A percentile compares a stretch with the other conserved stretches of the same genome.
phyloP scores from a whole-genome alignment of 495 filamentous ascomycete genomes.

The Sordaria brevicollis region DNA sequence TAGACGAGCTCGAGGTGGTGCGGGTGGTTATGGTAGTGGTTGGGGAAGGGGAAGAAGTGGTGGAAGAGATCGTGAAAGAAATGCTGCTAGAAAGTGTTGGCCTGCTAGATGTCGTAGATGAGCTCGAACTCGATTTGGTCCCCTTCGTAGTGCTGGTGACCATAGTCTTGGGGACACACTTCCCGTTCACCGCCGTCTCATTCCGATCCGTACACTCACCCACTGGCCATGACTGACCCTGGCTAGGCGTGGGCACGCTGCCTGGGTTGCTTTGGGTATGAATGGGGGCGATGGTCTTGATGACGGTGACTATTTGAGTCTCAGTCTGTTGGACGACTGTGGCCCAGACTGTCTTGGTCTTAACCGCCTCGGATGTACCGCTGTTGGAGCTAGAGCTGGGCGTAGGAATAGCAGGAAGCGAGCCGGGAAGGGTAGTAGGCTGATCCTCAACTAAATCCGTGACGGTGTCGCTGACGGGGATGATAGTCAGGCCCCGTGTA shows the following conservation, averaged over 20 bases:
- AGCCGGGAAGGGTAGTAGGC: not conserved
- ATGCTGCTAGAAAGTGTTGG: not conserved
- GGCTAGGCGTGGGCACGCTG: too few species aligned
- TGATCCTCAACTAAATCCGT: not conserved
- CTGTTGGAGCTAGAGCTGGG: not conserved
- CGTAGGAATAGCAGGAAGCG: not conserved
- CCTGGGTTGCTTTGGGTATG: too few species aligned
- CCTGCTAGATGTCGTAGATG: too few species aligned
- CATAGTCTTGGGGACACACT: not conserved
- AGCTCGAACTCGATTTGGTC: not conserved
- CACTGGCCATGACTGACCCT: not conserved
- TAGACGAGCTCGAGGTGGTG: not conserved
- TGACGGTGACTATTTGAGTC: not conserved
- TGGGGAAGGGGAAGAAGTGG: not conserved
- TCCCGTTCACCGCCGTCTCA: not conserved
- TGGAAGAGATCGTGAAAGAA: not conserved
- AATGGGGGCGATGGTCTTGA: not conserved
- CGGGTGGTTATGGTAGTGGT: not conserved
- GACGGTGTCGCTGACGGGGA: not conserved
- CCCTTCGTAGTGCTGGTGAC: not conserved
- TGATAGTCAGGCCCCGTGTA: not conserved
- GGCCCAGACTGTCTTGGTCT: not conserved
- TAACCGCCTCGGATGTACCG: not conserved
- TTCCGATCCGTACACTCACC: not conserved
- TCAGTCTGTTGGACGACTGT: not conserved